Percentiles rank a stretch among this genome's conserved stretches.
phyloP scores from a whole-genome alignment of 2,329 filamentous ascomycete species.

The Botrytis galanthina region DNA sequence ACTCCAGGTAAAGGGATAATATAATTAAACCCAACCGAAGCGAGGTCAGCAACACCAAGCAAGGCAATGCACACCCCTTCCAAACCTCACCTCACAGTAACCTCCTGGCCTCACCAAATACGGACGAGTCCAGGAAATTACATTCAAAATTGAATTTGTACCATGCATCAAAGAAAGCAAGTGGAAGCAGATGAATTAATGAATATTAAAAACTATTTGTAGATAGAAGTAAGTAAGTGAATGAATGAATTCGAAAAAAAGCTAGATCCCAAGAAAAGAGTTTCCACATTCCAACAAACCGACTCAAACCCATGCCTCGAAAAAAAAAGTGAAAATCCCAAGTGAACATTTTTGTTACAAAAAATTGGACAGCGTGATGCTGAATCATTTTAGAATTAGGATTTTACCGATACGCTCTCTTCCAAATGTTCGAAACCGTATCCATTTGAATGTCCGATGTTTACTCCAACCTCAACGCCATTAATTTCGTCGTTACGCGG shows the following conservation, averaged over 20 bases:
- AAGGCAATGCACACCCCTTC: neutral
- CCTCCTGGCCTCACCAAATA: constrained; percentile 10
- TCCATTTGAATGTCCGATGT: neutral
- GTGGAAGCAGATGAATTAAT: neutral
- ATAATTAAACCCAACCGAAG: neutral
- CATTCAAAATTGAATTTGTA: neutral
- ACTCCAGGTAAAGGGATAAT: neutral
- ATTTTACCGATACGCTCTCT: constrained; percentile 18
- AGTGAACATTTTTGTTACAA: constrained; percentile 1
- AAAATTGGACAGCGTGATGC: neutral
- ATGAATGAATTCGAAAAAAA: neutral
- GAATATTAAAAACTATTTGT: constrained; percentile 21
- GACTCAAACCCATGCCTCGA: neutral
- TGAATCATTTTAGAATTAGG: neutral
- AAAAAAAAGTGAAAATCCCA: neutral
- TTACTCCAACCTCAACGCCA: neutral
- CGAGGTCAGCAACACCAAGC: constrained; percentile 5
- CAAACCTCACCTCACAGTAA: neutral
- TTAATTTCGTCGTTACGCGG: neutral
- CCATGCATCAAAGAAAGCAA: neutral
- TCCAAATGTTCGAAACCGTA: constrained; percentile 18
- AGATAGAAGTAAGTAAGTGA: constrained; percentile 5
- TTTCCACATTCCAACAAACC: neutral
- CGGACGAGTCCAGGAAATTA: constrained; percentile 1
- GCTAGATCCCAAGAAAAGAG: constrained; percentile 4